Evolutionary conservation across 2,329 filamentous ascomycete species (phyloP).

Genomic region (Aspergillus texensis): DNA sequence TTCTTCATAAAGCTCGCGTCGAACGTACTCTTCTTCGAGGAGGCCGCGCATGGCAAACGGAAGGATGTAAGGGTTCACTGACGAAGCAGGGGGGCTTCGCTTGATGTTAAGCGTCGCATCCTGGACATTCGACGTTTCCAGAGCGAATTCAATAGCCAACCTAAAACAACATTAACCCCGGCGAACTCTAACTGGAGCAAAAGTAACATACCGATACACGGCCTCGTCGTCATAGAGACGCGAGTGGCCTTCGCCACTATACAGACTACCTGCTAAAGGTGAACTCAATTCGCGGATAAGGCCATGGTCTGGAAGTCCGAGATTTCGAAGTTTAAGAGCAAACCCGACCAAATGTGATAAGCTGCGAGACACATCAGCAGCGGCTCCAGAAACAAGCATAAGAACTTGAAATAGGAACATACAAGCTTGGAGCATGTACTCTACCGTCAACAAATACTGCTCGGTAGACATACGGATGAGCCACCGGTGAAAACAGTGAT

Average conservation of each 20-base stretch:
- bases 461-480: conserved; percentile 90
- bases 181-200: not conserved
- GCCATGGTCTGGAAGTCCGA: conserved; percentile 90
- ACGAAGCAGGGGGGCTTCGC: conserved; percentile 46
- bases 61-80: conserved; percentile 81
- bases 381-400: not conserved
- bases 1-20: conserved; percentile 75
- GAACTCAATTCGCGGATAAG: conserved; percentile 86
- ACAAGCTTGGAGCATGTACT: conserved; percentile 89
- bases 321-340: conserved; percentile 87
- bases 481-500: conserved; percentile 80
- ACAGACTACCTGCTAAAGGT: conserved; percentile 86
- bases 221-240: conserved; percentile 86
- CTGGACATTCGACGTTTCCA: conserved; percentile 67
- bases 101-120: conserved; percentile 54
- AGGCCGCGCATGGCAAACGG: conserved; percentile 96
- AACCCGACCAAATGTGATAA: conserved; percentile 92
- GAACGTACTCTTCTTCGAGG: conserved; percentile 88
- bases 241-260: conserved; percentile 90
- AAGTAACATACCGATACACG: conserved; percentile 70
- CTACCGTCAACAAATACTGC: conserved; percentile 96
- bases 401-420: conserved; percentile 27
- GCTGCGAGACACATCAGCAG: conserved; percentile 36
- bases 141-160: conserved; percentile 70
- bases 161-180: conserved; percentile 34